A percentile compares a stretch with the other conserved stretches of the same genome.
Conservation (phyloP, 257 asterid genomes). For the Paulownia fortunei region DNA sequence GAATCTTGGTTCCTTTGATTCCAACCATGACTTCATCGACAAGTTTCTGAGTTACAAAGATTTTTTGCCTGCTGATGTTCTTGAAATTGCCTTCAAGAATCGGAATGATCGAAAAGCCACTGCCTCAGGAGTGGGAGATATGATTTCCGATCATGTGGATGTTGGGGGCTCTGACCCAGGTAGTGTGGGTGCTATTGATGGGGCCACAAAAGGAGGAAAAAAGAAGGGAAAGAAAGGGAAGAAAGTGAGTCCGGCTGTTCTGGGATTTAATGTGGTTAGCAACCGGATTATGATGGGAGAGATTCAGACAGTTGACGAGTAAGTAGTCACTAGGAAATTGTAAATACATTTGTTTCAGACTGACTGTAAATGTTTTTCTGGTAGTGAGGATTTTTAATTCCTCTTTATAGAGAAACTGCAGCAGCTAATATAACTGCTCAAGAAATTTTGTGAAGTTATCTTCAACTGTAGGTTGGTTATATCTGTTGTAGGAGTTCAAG, state of each 20-base stretch:
- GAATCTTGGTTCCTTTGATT: conserved; percentile 84
- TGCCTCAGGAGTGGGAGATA: conserved; percentile 40
- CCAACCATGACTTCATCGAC: conserved; percentile 85
- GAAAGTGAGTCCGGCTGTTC: conserved; percentile 77
- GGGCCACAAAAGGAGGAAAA: conserved; percentile 62
- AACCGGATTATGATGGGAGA: conserved; percentile 99
- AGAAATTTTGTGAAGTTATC: conserved; percentile 58
- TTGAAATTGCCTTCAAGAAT: conserved; percentile 75
- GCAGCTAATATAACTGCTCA: conserved; percentile 60
- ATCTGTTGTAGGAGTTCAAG: conserved; percentile 15
- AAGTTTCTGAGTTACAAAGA: conserved; percentile 87
- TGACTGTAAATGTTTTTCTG: conserved; percentile 51
- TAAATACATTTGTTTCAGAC: conserved; percentile 56
- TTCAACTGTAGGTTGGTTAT: conserved; percentile 40
- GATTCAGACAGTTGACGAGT: conserved; percentile 87
- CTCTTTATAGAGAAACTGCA: conserved; percentile 51
- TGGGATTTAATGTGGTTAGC: conserved; percentile 96
- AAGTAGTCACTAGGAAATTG: conserved; percentile 38
- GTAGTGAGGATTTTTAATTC: conserved; percentile 44
- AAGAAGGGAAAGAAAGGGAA: conserved; percentile 86
- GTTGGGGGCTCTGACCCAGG: conserved; percentile 39
- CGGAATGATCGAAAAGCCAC: conserved; percentile 49
- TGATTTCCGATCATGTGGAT: conserved; percentile 45
- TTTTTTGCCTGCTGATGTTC: conserved; percentile 72
- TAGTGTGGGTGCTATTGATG: conserved; percentile 44